Evolutionary conservation across 177 flowering plant species (phyloP).

Genomic region (Telopea speciosissima): DNA sequence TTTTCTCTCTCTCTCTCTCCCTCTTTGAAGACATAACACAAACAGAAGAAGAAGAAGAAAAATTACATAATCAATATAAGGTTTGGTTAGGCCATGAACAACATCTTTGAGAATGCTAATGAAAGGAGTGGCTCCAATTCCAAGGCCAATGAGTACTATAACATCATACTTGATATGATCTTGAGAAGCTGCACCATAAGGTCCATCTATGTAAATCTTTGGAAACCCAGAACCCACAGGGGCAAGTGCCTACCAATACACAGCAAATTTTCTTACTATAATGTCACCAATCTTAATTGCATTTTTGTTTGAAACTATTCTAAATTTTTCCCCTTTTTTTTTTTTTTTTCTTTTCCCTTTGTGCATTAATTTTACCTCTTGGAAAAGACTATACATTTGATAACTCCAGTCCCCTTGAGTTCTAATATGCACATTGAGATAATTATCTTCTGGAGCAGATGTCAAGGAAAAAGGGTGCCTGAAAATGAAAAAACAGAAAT

Average conservation of each 20-base stretch:
- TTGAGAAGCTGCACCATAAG: slow-evolving; percentile 68
- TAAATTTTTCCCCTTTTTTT: too few species aligned
- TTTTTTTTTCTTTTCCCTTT: background rate
- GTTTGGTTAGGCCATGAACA: slow-evolving; percentile 21
- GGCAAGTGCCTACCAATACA: slow-evolving; percentile 23
- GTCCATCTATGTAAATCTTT: slow-evolving; percentile 51
- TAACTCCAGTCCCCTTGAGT: slow-evolving; percentile 64
- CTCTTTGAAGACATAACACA: too few species aligned
- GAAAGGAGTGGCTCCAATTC: slow-evolving; percentile 76
- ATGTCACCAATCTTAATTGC: background rate
- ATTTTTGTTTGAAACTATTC: background rate
- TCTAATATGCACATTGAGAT: slow-evolving; percentile 51
- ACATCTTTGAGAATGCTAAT: slow-evolving; percentile 60
- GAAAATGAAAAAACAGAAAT: slow-evolving; percentile 1
- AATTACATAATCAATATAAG: slow-evolving; percentile 15
- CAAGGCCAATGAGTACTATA: slow-evolving; percentile 54
- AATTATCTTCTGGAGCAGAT: slow-evolving; percentile 54
- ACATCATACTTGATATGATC: slow-evolving; percentile 57
- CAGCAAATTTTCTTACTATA: background rate
- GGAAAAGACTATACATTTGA: slow-evolving; percentile 39
- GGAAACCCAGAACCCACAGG: slow-evolving; percentile 24
- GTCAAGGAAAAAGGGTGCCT: slow-evolving; percentile 83
- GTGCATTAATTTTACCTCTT: slow-evolving; percentile 54
- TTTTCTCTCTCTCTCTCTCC: too few species aligned
- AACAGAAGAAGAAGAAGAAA: slow-evolving; percentile 1